Evolutionary conservation across 129 eudicot genomes (phyloP).

Genomic region (Helianthus annuus): DNA sequence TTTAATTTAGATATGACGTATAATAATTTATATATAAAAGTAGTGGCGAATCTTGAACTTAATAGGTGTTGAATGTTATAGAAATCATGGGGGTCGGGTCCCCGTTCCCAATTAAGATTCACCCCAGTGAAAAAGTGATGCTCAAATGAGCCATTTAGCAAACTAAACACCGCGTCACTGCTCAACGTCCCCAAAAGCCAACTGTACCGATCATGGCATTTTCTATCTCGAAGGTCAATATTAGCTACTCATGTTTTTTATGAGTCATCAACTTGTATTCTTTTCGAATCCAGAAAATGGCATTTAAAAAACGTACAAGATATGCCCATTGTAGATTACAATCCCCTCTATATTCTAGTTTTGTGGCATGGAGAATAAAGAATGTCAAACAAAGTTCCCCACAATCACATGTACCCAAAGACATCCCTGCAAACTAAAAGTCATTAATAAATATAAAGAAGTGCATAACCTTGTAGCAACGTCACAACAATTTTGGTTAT

Average conservation of each 20-base stretch:
- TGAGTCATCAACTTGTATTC: not conserved
- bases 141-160: not conserved
- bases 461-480: not conserved
- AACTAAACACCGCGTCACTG: not conserved
- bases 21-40: no score
- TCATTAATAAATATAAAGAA: not conserved
- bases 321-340: constrained; percentile 15
- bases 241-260: constrained; percentile 15
- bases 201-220: not conserved
- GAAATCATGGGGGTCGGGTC: no score
- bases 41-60: no score
- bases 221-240: not conserved
- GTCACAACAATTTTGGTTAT: not conserved
- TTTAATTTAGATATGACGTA: no score
- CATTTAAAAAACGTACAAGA: constrained; percentile 23
- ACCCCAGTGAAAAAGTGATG: no score
- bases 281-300: not conserved
- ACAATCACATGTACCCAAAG: constrained; percentile 4
- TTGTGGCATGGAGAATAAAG: constrained; percentile 34
- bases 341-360: constrained; percentile 20
- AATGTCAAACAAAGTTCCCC: constrained; percentile 31
- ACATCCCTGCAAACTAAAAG: constrained; percentile 16
- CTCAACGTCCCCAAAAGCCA: not conserved
- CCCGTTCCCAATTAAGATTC: no score
- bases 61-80: no score